Conservation (phyloP, 2,329 filamentous ascomycete species). For the Claviceps africana region DNA sequence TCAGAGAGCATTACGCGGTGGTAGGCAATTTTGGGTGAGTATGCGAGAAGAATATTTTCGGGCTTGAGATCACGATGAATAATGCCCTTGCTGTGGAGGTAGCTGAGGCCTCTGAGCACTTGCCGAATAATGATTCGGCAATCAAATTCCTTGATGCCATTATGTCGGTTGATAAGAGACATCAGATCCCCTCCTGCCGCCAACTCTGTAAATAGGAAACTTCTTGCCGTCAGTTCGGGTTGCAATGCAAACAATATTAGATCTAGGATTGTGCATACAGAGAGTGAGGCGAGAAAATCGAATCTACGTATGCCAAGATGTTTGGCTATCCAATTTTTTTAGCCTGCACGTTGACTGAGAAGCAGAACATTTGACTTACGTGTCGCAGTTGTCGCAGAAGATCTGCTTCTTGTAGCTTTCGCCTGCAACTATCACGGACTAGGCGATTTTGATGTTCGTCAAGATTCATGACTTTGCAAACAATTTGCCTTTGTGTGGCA, state of each 20-base stretch:
- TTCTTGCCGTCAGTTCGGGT: conserved; percentile 16
- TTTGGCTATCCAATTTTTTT: conserved; percentile 31
- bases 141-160: conserved; percentile 22
- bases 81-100: conserved; percentile 35
- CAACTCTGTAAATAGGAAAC: conserved; percentile 43
- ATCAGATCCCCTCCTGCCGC: conserved; percentile 40
- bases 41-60: conserved; percentile 37
- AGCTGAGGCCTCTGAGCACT: conserved; percentile 29
- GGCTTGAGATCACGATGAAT: conserved; percentile 41
- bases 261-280: conserved; percentile 23
- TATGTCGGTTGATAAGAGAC: conserved; percentile 29
- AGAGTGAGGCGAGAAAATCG: conserved; percentile 32
- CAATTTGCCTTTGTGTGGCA: conserved; percentile 42
- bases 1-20: conserved; percentile 36
- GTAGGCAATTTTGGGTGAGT: conserved; percentile 28
- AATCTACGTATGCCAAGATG: conserved; percentile 36
- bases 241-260: background rate
- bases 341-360: background rate
- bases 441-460: conserved; percentile 16
- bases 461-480: conserved; percentile 53
- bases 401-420: conserved; percentile 34
- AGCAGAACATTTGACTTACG: conserved; percentile 22
- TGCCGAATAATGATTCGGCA: conserved; percentile 32
- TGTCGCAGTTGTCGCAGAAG: conserved; percentile 40
- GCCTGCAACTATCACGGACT: conserved; percentile 17